Evolutionary conservation across 495 filamentous ascomycete genomes (phyloP).

Genomic region (Talaromyces borbonicus): DNA sequence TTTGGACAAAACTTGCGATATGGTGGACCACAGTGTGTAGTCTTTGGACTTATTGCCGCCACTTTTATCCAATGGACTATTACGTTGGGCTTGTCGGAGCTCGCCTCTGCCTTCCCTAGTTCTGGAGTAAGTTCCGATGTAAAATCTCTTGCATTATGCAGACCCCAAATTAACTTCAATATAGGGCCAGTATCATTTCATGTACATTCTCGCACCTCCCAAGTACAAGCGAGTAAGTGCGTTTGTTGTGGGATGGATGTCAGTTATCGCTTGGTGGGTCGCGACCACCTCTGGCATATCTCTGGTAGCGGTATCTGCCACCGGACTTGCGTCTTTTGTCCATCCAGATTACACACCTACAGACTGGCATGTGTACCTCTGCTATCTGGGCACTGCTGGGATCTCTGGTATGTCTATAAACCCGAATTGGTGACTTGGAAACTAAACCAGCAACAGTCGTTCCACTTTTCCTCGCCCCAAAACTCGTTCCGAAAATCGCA

Average conservation of each 20-base stretch:
- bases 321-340: constrained; percentile 16
- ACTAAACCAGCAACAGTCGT: constrained; percentile 11
- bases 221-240: constrained; percentile 12
- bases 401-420: constrained; percentile 8
- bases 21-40: background rate
- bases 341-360: constrained; percentile 13
- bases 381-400: constrained; percentile 12
- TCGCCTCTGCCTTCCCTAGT: constrained; percentile 36
- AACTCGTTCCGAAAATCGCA: constrained; percentile 11
- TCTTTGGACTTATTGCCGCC: constrained; percentile 8
- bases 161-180: background rate
- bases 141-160: background rate
- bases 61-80: constrained; percentile 17
- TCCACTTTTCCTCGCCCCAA: constrained; percentile 15
- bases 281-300: constrained; percentile 13
- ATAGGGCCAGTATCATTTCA: constrained; percentile 37
- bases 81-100: constrained; percentile 35
- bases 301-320: constrained; percentile 13
- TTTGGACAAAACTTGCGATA: constrained; percentile 6
- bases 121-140: constrained; percentile 14
- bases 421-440: background rate
- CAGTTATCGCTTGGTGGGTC: constrained; percentile 14
- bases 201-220: constrained; percentile 20
- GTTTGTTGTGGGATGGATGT: constrained; percentile 20
- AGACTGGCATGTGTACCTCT: constrained; percentile 21